Conservation (phyloP, 148 eudicot species). For the Vaccinium darrowii region DNA sequence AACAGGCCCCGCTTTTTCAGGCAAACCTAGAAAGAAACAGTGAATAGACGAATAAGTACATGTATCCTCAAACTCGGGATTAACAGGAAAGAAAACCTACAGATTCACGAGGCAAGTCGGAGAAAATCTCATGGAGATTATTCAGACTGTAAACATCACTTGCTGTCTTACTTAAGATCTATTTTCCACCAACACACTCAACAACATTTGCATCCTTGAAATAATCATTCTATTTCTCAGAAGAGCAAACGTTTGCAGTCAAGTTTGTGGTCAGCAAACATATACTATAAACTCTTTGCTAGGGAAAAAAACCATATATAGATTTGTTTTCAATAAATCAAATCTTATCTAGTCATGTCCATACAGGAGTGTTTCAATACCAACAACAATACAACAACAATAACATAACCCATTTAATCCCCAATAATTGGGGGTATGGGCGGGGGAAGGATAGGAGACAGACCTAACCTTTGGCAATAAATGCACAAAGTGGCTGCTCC, state of each 20-base stretch:
- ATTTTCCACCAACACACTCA: background rate
- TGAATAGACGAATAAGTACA: background rate
- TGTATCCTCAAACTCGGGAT: background rate
- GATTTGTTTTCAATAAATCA: background rate
- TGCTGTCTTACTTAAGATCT: background rate
- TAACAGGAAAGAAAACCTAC: background rate
- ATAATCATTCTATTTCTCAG: background rate
- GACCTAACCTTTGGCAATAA: too few relatives aligned
- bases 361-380: background rate
- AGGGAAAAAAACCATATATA: too few relatives aligned
- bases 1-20: constrained; percentile 13
- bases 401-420: too few relatives aligned
- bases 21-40: background rate
- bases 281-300: background rate
- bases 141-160: background rate
- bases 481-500: too few relatives aligned
- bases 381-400: too few relatives aligned
- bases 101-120: background rate
- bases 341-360: background rate
- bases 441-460: too few relatives aligned
- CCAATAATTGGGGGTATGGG: too few relatives aligned
- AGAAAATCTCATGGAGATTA: background rate
- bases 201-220: background rate
- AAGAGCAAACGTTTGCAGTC: background rate
- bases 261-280: background rate